phyloP scores from a whole-genome alignment of 2,329 filamentous ascomycete species.

The Rhynchosporium secalis region DNA sequence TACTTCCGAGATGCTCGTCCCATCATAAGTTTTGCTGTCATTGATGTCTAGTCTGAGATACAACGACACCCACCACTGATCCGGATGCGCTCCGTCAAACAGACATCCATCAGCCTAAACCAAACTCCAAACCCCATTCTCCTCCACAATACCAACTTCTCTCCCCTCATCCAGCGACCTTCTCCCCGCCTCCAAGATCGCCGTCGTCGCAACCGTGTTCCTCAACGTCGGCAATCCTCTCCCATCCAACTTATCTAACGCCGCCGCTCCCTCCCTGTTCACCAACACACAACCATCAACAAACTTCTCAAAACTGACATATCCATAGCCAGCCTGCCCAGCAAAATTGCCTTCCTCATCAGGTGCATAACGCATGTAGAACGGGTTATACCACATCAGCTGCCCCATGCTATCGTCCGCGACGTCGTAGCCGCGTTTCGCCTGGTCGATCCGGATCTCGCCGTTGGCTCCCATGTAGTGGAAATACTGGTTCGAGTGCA shows the following conservation, averaged over 20 bases:
- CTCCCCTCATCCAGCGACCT: slow-evolving; percentile 81
- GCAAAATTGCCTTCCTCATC: slow-evolving; percentile 94
- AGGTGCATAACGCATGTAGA: slow-evolving; percentile 92
- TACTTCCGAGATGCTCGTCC: no score
- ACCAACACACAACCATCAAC: slow-evolving; percentile 80
- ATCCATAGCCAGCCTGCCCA: slow-evolving; percentile 89
- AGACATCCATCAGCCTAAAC: slow-evolving; percentile 32
- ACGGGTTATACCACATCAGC: slow-evolving; percentile 88
- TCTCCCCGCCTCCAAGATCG: slow-evolving; percentile 85
- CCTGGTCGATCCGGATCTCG: slow-evolving; percentile 88
- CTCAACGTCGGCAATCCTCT: slow-evolving; percentile 80
- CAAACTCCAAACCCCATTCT: slow-evolving; percentile 68
- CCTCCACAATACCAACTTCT: slow-evolving; percentile 70
- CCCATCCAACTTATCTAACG: slow-evolving; percentile 73
- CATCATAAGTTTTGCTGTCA: no score
- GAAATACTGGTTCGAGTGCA: slow-evolving; percentile 98
- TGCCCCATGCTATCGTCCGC: slow-evolving; percentile 73
- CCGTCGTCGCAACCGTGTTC: slow-evolving; percentile 90
- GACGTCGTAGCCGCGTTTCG: slow-evolving; percentile 91
- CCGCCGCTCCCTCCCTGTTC: slow-evolving; percentile 71
- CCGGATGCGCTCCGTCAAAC: no score
- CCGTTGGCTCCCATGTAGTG: slow-evolving; percentile 85
- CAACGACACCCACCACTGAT: no score
- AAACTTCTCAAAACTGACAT: slow-evolving; percentile 95
- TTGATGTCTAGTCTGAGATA: no score